A percentile compares a stretch with the other conserved stretches of the same genome.
These are phyloP conservation scores for Aspergillus wentii DNA, from an alignment of 495 filamentous ascomycete species.

Conservation along the genomic window DNA sequence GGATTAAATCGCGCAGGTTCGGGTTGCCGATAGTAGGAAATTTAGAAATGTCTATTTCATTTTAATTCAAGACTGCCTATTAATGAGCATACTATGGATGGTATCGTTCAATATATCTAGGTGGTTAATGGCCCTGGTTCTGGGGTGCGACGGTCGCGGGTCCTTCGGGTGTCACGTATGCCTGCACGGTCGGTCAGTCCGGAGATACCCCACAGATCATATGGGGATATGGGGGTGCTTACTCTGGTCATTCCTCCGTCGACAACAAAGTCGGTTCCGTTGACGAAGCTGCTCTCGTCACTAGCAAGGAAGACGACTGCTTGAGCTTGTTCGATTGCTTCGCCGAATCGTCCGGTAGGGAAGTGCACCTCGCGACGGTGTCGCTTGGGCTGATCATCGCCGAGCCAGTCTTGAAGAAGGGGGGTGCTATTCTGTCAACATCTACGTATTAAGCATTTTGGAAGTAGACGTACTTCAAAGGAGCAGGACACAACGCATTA, in stretches of 20 bases:
- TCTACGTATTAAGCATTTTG: background rate
- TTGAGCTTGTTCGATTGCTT: slow-evolving; percentile 91
- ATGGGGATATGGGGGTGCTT: too few species aligned
- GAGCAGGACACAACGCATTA: slow-evolving; percentile 88
- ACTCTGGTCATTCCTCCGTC: slow-evolving; percentile 88
- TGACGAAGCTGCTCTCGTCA: slow-evolving; percentile 92
- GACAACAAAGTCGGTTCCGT: slow-evolving; percentile 90
- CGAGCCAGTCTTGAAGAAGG: slow-evolving; percentile 93
- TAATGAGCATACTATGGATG: background rate
- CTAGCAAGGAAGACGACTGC: slow-evolving; percentile 92
- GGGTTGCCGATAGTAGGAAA: too few species aligned
- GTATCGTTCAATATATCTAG: background rate
- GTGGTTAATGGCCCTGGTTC: slow-evolving; percentile 49
- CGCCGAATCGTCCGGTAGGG: slow-evolving; percentile 90
- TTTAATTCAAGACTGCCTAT: background rate
- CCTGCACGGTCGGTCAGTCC: slow-evolving; percentile 24
- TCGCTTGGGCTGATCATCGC: slow-evolving; percentile 81
- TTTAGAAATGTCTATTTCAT: background rate
- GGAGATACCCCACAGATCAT: background rate
- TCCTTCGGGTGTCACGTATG: slow-evolving; percentile 90
- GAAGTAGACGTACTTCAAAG: slow-evolving; percentile 60
- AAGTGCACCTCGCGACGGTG: slow-evolving; percentile 88
- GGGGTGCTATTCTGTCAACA: slow-evolving; percentile 45
- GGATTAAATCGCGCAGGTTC: too few species aligned
- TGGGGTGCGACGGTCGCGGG: slow-evolving; percentile 62